Evolutionary conservation across 805 yeast genomes (phyloP), one percentile per base, ranked within the genome.

Genomic region (Suhomyces sp.): DNA sequence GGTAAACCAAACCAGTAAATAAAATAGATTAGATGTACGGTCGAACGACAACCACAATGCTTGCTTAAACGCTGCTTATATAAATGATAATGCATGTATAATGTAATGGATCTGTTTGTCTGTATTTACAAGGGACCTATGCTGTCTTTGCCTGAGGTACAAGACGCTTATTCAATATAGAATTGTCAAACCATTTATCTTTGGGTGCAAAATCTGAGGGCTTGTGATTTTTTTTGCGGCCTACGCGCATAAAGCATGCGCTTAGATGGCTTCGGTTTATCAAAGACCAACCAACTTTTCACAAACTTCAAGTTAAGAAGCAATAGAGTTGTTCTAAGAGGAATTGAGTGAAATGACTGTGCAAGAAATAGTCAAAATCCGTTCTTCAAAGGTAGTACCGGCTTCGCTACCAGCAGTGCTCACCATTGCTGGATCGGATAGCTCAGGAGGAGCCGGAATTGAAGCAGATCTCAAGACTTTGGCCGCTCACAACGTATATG

Each of bases 381-480:
- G 17, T 3, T 17, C 41, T 10, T 10, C 13, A 4, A 17, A 37
- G 22, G 41, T 17, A 17, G 20, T 12, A 7, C 41, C 12, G 20
- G 41, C 22, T 19, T 37, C 41, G 22, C 21, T 37, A 8, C 63
- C 63, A 2, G 62, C 63, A 4, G 68, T 63, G 22, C 53, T 65
- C 21, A 72, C 78, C 0, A 62, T 75, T 43, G 90, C 90, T 1
- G 96, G 96, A 0, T 85, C 93, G 0, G 97, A 89, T 64, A 80
- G 85, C 43, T 85, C 93, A 9, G 97, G 96, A 2, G 96, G 96
- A 3, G 96, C 97, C 2, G 97, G 97, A 2, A 84, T 89, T 47
- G 96, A 89, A 65, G 96, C 96, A 0, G 97, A 89, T 64, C 64
- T 89, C 37, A 90, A 90, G 68, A 84, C 96, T 0, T 79, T 89